A percentile compares a stretch with the other conserved stretches of the same genome.
phyloP scores from a whole-genome alignment of 768 basidiomycete genomes.

The Tylopilus plumbeoviolaceoides region DNA sequence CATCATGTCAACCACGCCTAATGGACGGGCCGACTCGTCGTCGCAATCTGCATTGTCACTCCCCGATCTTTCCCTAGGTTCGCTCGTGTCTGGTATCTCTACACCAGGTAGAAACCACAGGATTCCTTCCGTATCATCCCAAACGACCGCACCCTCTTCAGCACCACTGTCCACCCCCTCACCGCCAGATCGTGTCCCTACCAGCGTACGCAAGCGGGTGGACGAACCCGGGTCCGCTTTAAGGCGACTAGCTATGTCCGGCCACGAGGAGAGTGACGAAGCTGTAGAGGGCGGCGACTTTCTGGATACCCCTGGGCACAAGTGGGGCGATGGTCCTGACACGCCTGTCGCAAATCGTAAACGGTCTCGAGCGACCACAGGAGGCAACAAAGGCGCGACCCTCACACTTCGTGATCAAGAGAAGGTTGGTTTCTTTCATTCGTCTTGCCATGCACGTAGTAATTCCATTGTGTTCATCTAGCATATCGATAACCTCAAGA shows the following conservation, averaged over 20 bases:
- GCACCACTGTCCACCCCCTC: constrained; percentile 49
- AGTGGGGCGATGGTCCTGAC: constrained; percentile 49
- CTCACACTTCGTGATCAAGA: constrained; percentile 94
- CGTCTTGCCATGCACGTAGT: not conserved
- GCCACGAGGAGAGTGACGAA: constrained; percentile 36
- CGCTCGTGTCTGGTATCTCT: constrained; percentile 49
- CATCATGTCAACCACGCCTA: constrained; percentile 43
- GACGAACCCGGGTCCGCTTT: constrained; percentile 39
- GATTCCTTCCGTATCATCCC: constrained; percentile 47
- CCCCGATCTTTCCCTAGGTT: constrained; percentile 61
- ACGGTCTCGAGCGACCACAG: constrained; percentile 31
- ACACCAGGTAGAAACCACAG: constrained; percentile 46
- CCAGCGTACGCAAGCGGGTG: constrained; percentile 35
- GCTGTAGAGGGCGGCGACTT: constrained; percentile 40
- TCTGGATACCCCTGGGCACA: constrained; percentile 51
- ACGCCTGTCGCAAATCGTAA: constrained; percentile 50
- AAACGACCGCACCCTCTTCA: constrained; percentile 50
- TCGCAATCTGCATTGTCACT: constrained; percentile 41
- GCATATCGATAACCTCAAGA: constrained; percentile 95
- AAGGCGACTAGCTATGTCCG: constrained; percentile 34
- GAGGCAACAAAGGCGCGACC: constrained; percentile 35
- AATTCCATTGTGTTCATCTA: constrained; percentile 28
- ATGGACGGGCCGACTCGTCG: constrained; percentile 38
- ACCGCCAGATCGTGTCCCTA: constrained; percentile 33
- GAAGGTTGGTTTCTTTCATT: constrained; percentile 52